phyloP scores from a whole-genome alignment of 2,329 filamentous ascomycete genomes.

The Neofusicoccum sp. region DNA sequence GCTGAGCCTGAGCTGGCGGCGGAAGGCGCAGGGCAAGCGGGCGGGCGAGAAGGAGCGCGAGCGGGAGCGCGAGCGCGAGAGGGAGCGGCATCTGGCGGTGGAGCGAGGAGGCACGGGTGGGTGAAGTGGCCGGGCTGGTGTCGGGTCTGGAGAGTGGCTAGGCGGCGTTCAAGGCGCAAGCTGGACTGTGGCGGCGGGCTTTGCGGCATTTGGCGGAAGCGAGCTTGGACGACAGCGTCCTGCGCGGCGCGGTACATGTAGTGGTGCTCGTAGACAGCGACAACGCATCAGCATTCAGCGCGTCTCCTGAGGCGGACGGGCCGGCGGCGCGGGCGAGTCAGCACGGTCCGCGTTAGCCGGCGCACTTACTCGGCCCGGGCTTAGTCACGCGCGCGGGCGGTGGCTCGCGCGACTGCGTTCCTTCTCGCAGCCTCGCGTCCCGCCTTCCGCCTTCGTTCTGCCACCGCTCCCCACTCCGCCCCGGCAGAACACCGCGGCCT shows the following conservation, averaged over 20 bases:
- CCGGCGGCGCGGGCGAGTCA: not conserved
- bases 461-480: not conserved
- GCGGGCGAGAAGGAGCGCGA: constrained; percentile 7
- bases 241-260: not conserved
- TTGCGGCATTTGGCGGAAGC: constrained; percentile 2
- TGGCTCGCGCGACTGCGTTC: too few relatives aligned
- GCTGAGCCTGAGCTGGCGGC: constrained; percentile 15
- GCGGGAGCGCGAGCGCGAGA: not conserved
- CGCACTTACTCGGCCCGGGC: too few relatives aligned
- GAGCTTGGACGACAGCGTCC: not conserved
- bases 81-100: constrained; percentile 11
- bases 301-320: not conserved
- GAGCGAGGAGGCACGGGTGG: not conserved
- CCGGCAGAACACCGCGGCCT: not conserved
- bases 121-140: not conserved
- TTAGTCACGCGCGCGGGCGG: not conserved
- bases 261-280: not conserved
- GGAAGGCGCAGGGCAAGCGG: constrained; percentile 10
- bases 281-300: not conserved
- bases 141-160: not conserved
- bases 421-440: not conserved
- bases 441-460: not conserved
- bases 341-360: too few relatives aligned
- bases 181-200: not conserved
- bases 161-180: constrained; percentile 3